A percentile compares a stretch with the other conserved stretches of the same genome.
Conservation (phyloP, 805 yeast species). For the Metschnikowia amazonensis region DNA sequence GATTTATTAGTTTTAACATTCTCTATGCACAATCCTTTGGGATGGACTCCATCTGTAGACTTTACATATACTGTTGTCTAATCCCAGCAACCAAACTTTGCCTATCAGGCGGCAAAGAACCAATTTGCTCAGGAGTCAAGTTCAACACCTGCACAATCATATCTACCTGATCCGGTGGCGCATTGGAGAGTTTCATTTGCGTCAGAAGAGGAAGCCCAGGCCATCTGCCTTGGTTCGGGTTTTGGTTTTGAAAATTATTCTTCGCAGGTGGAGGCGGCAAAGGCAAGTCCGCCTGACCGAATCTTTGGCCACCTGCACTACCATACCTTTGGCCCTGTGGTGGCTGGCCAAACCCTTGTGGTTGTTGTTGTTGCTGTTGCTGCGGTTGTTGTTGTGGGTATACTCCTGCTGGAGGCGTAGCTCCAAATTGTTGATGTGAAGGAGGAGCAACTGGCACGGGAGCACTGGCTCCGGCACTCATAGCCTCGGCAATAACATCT, state of each 20-base stretch:
- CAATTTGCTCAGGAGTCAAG: constrained; percentile 48
- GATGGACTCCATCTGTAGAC: not conserved
- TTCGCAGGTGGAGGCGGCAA: not conserved
- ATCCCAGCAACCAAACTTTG: constrained; percentile 53
- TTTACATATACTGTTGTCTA: constrained; percentile 48
- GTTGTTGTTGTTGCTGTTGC: not conserved
- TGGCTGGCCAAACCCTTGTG: not conserved
- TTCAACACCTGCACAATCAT: constrained; percentile 52
- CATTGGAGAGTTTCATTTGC: constrained; percentile 45
- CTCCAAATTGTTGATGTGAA: constrained; percentile 6
- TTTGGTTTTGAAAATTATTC: not conserved
- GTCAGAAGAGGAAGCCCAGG: constrained; percentile 46
- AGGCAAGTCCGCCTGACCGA: constrained; percentile 3
- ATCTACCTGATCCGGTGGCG: constrained; percentile 57
- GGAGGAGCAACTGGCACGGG: constrained; percentile 19
- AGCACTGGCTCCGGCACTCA: constrained; percentile 26
- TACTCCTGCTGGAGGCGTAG: constrained; percentile 7
- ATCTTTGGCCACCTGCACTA: constrained; percentile 1
- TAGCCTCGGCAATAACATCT: constrained; percentile 60
- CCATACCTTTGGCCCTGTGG: constrained; percentile 5
- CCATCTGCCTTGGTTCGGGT: constrained; percentile 33
- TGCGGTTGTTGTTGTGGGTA: not conserved
- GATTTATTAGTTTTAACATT: not conserved
- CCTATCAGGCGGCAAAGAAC: constrained; percentile 48
- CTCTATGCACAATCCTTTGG: not conserved